These are phyloP conservation scores for Backusella morwellensis DNA, from an alignment of 192 early-diverging fungal species.

Conservation along the genomic window DNA sequence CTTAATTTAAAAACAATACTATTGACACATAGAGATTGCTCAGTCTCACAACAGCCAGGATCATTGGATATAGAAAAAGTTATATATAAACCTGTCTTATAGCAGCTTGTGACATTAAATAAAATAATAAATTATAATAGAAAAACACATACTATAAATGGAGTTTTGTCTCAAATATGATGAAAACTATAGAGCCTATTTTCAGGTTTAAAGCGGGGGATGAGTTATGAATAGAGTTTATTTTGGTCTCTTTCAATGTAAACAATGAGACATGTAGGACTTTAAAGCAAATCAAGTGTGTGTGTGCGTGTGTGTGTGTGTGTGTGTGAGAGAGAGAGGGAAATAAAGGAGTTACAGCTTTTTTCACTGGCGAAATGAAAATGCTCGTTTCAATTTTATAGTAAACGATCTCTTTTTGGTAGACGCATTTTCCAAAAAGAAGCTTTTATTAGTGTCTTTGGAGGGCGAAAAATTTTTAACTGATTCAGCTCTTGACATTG, in stretches of 20 bases:
- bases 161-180: background rate
- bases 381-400: slow-evolving; percentile 10
- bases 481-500: background rate
- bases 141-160: background rate
- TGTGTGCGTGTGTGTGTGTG: background rate
- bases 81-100: background rate
- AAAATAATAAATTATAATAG: background rate
- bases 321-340: background rate
- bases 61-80: background rate
- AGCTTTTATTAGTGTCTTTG: background rate
- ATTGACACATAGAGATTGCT: slow-evolving; percentile 4
- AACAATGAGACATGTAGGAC: background rate
- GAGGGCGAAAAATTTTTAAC: background rate
- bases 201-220: background rate
- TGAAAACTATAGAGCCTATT: background rate
- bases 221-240: background rate
- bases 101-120: background rate
- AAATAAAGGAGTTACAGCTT: background rate
- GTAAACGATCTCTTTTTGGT: background rate
- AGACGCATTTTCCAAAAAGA: background rate
- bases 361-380: background rate
- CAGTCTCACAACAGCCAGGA: background rate
- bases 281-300: background rate
- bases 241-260: background rate
- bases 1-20: slow-evolving; percentile 76